Evolutionary conservation across 768 basidiomycete species (phyloP).

Genomic region (Phaffia tasmanica): DNA sequence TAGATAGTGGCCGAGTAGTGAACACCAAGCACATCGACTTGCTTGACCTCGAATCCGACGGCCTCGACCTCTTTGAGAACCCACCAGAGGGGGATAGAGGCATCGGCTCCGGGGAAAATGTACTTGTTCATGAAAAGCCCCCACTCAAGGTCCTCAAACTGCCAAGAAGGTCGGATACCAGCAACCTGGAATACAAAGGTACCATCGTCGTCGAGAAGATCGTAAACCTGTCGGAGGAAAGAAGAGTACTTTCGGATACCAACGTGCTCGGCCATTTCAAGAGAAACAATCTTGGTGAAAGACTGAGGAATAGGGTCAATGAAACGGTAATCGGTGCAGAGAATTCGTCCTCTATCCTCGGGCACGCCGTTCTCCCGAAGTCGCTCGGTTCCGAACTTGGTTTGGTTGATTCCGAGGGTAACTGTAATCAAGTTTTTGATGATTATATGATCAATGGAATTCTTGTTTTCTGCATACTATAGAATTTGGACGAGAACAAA

Average conservation of each 20-base stretch:
- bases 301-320: constrained; percentile 61
- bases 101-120: constrained; percentile 96
- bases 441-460: background rate
- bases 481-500: constrained; percentile 23
- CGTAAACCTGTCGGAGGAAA: constrained; percentile 84
- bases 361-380: constrained; percentile 67
- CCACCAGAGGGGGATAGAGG: constrained; percentile 90
- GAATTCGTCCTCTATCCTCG: constrained; percentile 66
- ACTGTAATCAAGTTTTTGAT: constrained; percentile 39
- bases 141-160: constrained; percentile 97
- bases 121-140: constrained; percentile 50
- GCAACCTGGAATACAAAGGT: constrained; percentile 95
- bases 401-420: constrained; percentile 81
- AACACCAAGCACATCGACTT: constrained; percentile 89
- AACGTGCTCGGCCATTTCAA: constrained; percentile 99
- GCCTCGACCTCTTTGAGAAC: constrained; percentile 65
- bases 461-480: background rate
- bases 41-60: constrained; percentile 94
- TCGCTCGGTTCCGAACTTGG: constrained; percentile 80
- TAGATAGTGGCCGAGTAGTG: constrained; percentile 77
- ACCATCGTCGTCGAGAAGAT: constrained; percentile 87
- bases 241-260: constrained; percentile 81
- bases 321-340: constrained; percentile 87
- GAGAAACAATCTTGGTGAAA: constrained; percentile 85
- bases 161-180: constrained; percentile 89